Percentiles rank a stretch among this genome's conserved stretches.
Evolutionary conservation across 441 rosid species (phyloP).

Genomic region (Populus hybrid): DNA sequence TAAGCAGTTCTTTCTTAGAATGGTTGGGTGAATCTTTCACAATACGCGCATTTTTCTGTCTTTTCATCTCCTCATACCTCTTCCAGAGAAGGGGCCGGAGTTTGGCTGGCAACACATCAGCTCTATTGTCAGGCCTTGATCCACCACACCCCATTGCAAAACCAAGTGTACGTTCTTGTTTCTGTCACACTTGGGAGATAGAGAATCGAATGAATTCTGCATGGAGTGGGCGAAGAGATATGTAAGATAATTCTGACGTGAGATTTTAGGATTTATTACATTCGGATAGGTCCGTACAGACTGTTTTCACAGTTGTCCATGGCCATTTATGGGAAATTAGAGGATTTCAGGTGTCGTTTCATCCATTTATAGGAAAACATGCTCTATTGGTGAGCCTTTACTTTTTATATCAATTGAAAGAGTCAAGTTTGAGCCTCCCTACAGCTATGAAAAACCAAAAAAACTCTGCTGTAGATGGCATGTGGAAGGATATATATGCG

Average conservation of each 20-base stretch:
- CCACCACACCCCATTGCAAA: conserved; percentile 45
- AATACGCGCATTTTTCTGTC: conserved; percentile 4
- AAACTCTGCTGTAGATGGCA: background rate
- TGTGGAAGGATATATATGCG: background rate
- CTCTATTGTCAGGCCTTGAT: conserved; percentile 30
- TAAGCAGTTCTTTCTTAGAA: conserved; percentile 41
- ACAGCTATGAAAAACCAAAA: background rate
- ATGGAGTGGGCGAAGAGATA: background rate
- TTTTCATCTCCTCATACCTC: conserved; percentile 42
- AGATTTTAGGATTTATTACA: background rate
- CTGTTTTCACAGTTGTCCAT: conserved; percentile 7
- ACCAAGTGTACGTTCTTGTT: background rate
- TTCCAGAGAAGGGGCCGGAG: conserved; percentile 37
- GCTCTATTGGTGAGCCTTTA: background rate
- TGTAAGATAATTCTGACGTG: background rate
- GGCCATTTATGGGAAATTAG: background rate
- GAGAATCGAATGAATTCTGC: background rate
- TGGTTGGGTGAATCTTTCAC: background rate
- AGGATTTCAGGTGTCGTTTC: background rate
- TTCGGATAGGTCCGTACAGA: background rate
- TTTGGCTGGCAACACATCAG: conserved; percentile 26
- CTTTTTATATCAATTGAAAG: background rate
- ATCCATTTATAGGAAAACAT: background rate
- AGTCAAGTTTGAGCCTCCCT: background rate
- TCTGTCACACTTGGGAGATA: background rate